These are phyloP conservation scores for Geotrichum phurueaensis DNA, from an alignment of 1,139 yeast genomes.

Conservation along the genomic window DNA sequence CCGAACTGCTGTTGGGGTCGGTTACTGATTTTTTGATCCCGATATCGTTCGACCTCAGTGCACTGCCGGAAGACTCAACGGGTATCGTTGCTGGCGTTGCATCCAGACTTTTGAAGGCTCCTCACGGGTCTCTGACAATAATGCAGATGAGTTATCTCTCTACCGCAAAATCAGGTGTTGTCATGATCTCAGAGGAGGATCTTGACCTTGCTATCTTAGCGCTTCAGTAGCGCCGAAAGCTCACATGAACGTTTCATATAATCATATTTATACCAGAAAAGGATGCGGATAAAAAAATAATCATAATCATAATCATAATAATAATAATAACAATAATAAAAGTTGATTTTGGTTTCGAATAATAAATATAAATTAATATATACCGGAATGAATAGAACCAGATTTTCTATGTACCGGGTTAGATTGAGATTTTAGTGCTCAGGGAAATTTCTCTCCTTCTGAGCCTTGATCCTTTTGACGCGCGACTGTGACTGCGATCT, in stretches of 20 bases:
- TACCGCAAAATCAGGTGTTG: conserved; percentile 56
- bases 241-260: not conserved
- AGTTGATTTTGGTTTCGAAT: not conserved
- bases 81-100: conserved; percentile 70
- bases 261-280: not conserved
- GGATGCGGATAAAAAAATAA: not conserved
- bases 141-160: conserved; percentile 56
- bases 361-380: not conserved
- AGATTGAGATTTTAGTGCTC: not conserved
- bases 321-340: not conserved
- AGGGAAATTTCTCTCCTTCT: not conserved
- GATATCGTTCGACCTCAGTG: conserved; percentile 49
- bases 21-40: conserved; percentile 54
- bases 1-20: conserved; percentile 48
- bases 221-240: conserved; percentile 5
- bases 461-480: not conserved
- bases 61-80: conserved; percentile 54
- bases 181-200: conserved; percentile 54
- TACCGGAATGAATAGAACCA: no score
- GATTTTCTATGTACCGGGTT: not conserved
- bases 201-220: conserved; percentile 26
- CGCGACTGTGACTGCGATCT: not conserved
- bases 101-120: not conserved
- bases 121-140: conserved; percentile 3
- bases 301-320: not conserved